These are phyloP conservation scores for Aquilaria agallochum DNA, from an alignment of 441 rosid species.

Conservation along the genomic window DNA sequence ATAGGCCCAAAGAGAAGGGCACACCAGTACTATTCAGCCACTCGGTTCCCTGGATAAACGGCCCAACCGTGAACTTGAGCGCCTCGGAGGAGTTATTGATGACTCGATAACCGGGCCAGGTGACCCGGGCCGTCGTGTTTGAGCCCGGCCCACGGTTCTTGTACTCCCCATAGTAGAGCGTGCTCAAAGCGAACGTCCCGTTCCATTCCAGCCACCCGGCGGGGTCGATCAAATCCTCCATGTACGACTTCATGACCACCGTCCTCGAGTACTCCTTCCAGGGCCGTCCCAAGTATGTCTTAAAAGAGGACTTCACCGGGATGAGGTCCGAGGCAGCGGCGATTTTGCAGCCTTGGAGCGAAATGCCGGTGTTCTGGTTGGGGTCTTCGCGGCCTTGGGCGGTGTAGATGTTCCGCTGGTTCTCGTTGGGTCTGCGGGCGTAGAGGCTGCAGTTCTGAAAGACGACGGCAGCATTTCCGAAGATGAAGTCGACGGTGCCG, in stretches of 20 bases:
- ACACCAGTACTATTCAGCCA: conserved; percentile 31
- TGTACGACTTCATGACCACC: conserved; percentile 23
- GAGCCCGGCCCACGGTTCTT: conserved; percentile 34
- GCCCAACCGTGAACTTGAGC: conserved; percentile 27
- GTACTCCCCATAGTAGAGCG: conserved; percentile 41
- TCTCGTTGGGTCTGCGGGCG: conserved; percentile 33
- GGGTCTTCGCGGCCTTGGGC: conserved; percentile 53
- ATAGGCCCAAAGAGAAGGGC: conserved; percentile 13
- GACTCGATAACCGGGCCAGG: conserved; percentile 42
- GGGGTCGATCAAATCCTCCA: conserved; percentile 34
- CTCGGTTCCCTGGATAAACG: conserved; percentile 31
- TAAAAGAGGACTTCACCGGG: conserved; percentile 28
- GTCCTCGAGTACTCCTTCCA: conserved; percentile 53
- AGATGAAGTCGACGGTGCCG: conserved; percentile 42
- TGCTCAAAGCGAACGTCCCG: conserved; percentile 29
- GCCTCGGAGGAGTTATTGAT: conserved; percentile 32
- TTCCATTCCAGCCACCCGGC: conserved; percentile 46
- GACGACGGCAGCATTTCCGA: conserved; percentile 38
- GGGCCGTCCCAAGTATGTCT: conserved; percentile 39
- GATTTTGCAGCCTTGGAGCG: conserved; percentile 31
- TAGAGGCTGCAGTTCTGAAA: conserved; percentile 37
- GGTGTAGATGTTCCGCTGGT: conserved; percentile 34
- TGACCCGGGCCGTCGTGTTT: conserved; percentile 34
- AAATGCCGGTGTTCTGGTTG: conserved; percentile 40
- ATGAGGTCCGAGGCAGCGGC: conserved; percentile 37